Percentiles rank a stretch among this genome's conserved stretches.
These are phyloP conservation scores for Paracoccidioides lutzii DNA, from an alignment of 2,329 filamentous ascomycete species.

Conservation along the genomic window DNA sequence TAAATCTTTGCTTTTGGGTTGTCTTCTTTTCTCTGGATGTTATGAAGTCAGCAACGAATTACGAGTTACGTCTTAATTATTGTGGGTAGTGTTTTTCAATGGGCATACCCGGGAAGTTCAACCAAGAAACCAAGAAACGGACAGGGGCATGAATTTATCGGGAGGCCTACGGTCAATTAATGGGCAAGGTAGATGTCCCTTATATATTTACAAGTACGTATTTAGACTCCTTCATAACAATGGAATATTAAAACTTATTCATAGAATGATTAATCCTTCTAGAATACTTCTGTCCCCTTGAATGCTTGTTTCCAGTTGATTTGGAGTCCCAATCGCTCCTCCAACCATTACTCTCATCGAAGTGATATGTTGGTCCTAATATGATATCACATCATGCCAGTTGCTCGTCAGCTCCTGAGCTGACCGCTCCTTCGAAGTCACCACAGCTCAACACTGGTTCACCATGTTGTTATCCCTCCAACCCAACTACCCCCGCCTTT, in stretches of 20 bases:
- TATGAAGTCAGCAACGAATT: background rate
- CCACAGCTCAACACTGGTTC: background rate
- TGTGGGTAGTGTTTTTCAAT: too few species aligned
- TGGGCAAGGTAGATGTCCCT: too few species aligned
- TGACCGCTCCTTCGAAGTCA: background rate
- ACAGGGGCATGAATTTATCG: too few species aligned
- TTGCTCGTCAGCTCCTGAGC: background rate
- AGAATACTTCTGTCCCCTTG: too few species aligned
- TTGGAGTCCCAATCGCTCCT: background rate
- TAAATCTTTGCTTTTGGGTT: background rate
- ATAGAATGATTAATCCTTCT: too few species aligned
- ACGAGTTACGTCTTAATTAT: too few species aligned
- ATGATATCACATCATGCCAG: background rate
- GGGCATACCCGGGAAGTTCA: background rate
- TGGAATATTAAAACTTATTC: too few species aligned
- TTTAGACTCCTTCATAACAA: too few species aligned
- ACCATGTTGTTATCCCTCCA: background rate
- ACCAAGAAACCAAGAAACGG: too few species aligned
- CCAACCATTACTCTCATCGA: background rate
- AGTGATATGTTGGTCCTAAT: background rate
- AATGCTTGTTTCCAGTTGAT: background rate
- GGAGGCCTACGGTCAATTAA: too few species aligned
- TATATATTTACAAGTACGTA: too few species aligned
- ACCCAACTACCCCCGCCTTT: background rate
- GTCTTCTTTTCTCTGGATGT: background rate